phyloP scores from a whole-genome alignment of 352 stramenopile genomes.

The Phytophthora vignae region DNA sequence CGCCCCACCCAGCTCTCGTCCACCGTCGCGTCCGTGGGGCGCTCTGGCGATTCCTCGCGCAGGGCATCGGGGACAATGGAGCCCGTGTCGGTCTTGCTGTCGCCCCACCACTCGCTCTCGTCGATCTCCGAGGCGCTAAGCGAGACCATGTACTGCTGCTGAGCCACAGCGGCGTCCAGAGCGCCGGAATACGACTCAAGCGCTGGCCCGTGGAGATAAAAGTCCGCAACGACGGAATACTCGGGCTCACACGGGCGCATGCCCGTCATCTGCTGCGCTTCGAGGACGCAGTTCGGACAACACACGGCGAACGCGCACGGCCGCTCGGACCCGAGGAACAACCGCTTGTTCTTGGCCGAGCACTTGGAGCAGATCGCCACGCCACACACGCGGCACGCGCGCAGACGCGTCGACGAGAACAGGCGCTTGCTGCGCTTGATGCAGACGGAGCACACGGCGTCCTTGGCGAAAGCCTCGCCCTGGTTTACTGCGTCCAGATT shows the following conservation, averaged over 20 bases:
- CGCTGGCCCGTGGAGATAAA: slow-evolving; percentile 29
- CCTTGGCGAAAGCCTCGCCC: slow-evolving; percentile 15
- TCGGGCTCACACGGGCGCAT: slow-evolving; percentile 26
- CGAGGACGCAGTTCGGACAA: slow-evolving; percentile 46
- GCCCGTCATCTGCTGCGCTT: slow-evolving; percentile 41
- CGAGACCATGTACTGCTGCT: slow-evolving; percentile 17
- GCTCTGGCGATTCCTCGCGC: slow-evolving; percentile 9
- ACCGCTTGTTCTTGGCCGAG: slow-evolving; percentile 32
- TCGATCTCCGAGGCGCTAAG: slow-evolving; percentile 27
- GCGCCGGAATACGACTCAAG: slow-evolving; percentile 27
- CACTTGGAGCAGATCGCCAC: slow-evolving; percentile 42
- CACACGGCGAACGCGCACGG: slow-evolving; percentile 27
- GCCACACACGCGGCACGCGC: slow-evolving; percentile 31
- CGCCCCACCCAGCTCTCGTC: slow-evolving; percentile 35
- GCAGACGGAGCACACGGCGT: slow-evolving; percentile 41
- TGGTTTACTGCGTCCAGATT: slow-evolving; percentile 32
- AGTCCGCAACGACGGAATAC: slow-evolving; percentile 35
- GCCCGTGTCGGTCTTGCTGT: slow-evolving; percentile 15
- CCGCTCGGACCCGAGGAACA: slow-evolving; percentile 33
- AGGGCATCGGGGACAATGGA: slow-evolving; percentile 18
- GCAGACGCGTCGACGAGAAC: slow-evolving; percentile 31
- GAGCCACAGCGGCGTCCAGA: slow-evolving; percentile 18
- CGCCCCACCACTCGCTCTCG: slow-evolving; percentile 33
- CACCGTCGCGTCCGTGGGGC: slow-evolving; percentile 18
- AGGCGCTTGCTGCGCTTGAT: slow-evolving; percentile 35